Evolutionary conservation across 2,329 filamentous ascomycete species (phyloP), one percentile per base, ranked within the genome.

Genomic region (Dothistroma septosporum): DNA sequence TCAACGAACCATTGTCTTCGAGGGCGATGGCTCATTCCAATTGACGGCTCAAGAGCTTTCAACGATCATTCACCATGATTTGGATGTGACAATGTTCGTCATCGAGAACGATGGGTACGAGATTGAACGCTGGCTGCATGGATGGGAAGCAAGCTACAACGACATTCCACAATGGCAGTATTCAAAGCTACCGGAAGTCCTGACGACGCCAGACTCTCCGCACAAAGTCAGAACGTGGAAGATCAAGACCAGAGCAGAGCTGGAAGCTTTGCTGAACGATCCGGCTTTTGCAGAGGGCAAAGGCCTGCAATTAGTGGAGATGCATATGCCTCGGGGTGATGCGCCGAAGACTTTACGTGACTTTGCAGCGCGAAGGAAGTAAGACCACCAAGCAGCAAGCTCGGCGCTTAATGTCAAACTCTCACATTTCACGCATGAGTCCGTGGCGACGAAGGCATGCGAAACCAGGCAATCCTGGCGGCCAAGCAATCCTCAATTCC

Each of bases 41-140:
- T 82, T 87, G 76, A 88, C 86, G 0, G 85, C 81, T 0, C 87
- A 89, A 69, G 86, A 87, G 64, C 74, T 89, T 4, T 82, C 82
- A 14, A 86, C 84, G 2, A 87, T 88, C 66, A 83, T 89, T 65
- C 68, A 69, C 55, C 66, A 71, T 1, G 66, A 73, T 7, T 65
- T 74, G 19, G 70, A 70, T 8, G 68, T 70, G 2, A 66, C 78
- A 12, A 85, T 61, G 0, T 76, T 76, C 54, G 61, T 72, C 37
- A 79, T 78, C 69, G 58, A 79, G 61, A 80, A 80, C 58, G 72
- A 71, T 0, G 78, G 78, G 3, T 80, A 80, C 63, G 79, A 78
- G 0, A 73, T 80, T 61, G 78, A 80, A 69, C 66, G 78, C 3
- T 63, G 46, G 50, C 79, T 81, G 41, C 78, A 79, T 72, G 79